Evolutionary conservation across 2,329 filamentous ascomycete genomes (phyloP).

Genomic region (Teratosphaeria nubilosa): DNA sequence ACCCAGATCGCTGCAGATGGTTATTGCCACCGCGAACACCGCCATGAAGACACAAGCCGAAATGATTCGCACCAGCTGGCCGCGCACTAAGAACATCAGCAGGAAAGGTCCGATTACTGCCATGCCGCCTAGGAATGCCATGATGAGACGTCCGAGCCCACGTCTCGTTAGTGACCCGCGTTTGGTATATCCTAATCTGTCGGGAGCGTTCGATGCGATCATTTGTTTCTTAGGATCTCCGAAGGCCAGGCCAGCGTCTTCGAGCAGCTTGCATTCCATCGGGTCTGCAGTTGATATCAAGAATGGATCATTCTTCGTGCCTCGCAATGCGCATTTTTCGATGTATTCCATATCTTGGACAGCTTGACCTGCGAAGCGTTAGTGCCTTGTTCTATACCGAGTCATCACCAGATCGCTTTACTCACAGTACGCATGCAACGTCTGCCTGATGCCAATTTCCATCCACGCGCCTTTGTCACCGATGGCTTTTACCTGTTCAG

Average conservation of each 20-base stretch:
- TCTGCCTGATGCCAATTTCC: conserved; percentile 14
- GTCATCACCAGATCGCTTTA: not conserved
- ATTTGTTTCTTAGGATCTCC: conserved; percentile 4
- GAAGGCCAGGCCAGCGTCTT: conserved; percentile 11
- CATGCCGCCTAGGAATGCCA: conserved; percentile 8
- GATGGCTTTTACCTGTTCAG: conserved; percentile 15
- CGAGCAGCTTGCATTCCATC: conserved; percentile 11
- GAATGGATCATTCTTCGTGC: conserved; percentile 10
- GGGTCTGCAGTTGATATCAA: conserved; percentile 11
- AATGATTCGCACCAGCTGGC: conserved; percentile 4
- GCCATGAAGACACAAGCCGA: conserved; percentile 6
- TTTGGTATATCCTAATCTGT: conserved; percentile 2
- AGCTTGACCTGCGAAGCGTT: conserved; percentile 5
- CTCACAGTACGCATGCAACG: conserved; percentile 12
- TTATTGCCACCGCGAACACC: conserved; percentile 4
- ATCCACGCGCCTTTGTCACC: conserved; percentile 13
- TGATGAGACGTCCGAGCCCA: conserved; percentile 3
- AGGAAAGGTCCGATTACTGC: conserved; percentile 8
- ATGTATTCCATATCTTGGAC: conserved; percentile 15
- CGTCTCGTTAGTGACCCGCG: not conserved
- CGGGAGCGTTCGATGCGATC: not conserved
- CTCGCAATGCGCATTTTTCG: conserved; percentile 3
- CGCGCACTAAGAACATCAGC: conserved; percentile 5
- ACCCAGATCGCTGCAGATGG: conserved; percentile 5
- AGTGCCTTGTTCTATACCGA: not conserved